Percentiles rank a stretch among this genome's conserved stretches.
phyloP scores from a whole-genome alignment of 2,329 filamentous ascomycete genomes.

The Colletotrichum orchidophilum region DNA sequence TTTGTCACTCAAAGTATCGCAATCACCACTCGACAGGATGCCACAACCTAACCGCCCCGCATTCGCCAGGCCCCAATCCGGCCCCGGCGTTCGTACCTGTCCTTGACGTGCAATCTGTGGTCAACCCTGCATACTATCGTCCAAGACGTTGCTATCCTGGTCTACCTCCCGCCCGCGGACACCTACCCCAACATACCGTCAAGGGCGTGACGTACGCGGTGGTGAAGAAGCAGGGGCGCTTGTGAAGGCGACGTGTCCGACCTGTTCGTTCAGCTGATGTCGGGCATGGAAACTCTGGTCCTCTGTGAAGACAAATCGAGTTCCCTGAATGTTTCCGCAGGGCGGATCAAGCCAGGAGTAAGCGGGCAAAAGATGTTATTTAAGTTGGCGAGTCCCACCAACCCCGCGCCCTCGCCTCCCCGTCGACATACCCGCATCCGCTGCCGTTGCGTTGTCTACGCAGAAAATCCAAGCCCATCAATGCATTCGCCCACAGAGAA shows the following conservation, averaged over 20 bases:
- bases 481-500: slow-evolving; percentile 4
- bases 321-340: neutral
- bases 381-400: no score
- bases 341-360: neutral
- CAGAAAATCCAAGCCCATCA: neutral
- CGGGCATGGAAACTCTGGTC: slow-evolving; percentile 23
- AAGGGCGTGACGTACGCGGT: neutral
- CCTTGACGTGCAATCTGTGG: neutral
- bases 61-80: neutral
- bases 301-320: slow-evolving; percentile 15
- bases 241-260: slow-evolving; percentile 15
- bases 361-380: neutral
- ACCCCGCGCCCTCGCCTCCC: neutral
- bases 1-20: neutral
- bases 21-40: neutral
- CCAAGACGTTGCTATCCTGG: no score
- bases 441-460: neutral
- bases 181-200: neutral
- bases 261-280: slow-evolving; percentile 26
- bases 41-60: neutral
- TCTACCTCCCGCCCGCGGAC: neutral
- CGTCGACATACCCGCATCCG: neutral
- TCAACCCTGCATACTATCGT: neutral
- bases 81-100: neutral
- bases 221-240: slow-evolving; percentile 4